Evolutionary conservation across 257 asterid species (phyloP).

Genomic region (Capsicum baccatum): DNA sequence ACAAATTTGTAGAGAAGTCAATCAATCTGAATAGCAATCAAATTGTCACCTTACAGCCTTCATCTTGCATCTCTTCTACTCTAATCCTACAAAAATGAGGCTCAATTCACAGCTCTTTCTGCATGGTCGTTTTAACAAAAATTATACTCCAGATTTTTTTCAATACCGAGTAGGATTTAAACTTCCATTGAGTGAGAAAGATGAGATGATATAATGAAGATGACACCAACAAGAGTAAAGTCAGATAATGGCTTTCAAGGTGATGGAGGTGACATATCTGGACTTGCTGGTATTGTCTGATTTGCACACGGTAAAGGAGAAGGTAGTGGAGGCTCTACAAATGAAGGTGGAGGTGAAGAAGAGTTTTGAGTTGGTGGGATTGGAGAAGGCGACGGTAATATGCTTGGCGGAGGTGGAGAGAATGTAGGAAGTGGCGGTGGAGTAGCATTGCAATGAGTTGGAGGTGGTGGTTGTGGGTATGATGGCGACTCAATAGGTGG

Average conservation of each 20-base stretch:
- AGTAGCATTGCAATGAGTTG: conserved; percentile 32
- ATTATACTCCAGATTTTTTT: background rate
- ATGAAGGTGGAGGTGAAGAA: conserved; percentile 30
- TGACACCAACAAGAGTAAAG: conserved; percentile 12
- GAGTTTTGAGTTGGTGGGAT: conserved; percentile 33
- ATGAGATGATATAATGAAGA: conserved; percentile 2
- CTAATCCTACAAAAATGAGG: background rate
- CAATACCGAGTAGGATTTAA: background rate
- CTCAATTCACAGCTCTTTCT: conserved; percentile 22
- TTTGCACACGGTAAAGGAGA: conserved; percentile 19
- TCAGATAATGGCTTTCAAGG: conserved; percentile 6
- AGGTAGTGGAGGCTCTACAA: conserved; percentile 12
- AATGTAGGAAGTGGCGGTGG: conserved; percentile 19
- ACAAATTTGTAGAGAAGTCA: background rate
- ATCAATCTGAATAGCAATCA: background rate
- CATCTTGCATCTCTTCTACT: background rate
- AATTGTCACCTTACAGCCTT: conserved; percentile 6
- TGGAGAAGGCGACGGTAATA: conserved; percentile 8
- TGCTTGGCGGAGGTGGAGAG: background rate
- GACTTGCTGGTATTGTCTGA: conserved; percentile 29
- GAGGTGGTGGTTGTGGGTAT: conserved; percentile 18
- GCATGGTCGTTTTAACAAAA: background rate
- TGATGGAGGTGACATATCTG: conserved; percentile 11
- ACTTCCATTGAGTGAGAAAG: conserved; percentile 4
- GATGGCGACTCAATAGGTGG: background rate